These are phyloP conservation scores for Croton setiger DNA, from an alignment of 441 rosid species.

Conservation along the genomic window DNA sequence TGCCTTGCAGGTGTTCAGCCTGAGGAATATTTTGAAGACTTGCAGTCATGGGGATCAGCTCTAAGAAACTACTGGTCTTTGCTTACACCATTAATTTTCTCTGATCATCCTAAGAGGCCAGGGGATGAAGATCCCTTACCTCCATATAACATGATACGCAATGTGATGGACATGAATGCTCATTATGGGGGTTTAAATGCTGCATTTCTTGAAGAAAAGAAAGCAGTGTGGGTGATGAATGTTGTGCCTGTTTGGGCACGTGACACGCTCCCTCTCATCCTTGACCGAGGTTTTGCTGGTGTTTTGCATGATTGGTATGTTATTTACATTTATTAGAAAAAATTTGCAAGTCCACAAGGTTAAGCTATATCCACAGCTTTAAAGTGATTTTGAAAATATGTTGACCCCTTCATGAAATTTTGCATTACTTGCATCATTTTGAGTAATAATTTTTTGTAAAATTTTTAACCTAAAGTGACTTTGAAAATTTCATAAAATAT, in stretches of 20 bases:
- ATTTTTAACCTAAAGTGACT: neutral
- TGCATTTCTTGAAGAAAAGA: slow-evolving; percentile 68
- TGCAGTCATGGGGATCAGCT: slow-evolving; percentile 63
- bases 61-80: slow-evolving; percentile 88
- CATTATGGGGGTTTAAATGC: slow-evolving; percentile 78
- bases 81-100: slow-evolving; percentile 90
- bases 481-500: neutral
- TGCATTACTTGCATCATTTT: slow-evolving; percentile 1
- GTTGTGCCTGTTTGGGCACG: slow-evolving; percentile 76
- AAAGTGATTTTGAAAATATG: neutral
- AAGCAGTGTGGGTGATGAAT: slow-evolving; percentile 90
- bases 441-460: too few species aligned
- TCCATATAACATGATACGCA: slow-evolving; percentile 93
- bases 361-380: slow-evolving; percentile 3
- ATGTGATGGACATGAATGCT: slow-evolving; percentile 99
- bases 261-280: slow-evolving; percentile 83
- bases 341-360: neutral
- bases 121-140: slow-evolving; percentile 99
- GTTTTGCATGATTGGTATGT: slow-evolving; percentile 93
- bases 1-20: slow-evolving; percentile 60
- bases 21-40: slow-evolving; percentile 73
- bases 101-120: slow-evolving; percentile 98
- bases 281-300: slow-evolving; percentile 86
- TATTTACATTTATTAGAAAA: neutral
- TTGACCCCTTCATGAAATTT: neutral